A percentile compares a stretch with the other conserved stretches of the same genome.
phyloP scores from a whole-genome alignment of 805 yeast genomes.

The Saccharomyces paradoxus region DNA sequence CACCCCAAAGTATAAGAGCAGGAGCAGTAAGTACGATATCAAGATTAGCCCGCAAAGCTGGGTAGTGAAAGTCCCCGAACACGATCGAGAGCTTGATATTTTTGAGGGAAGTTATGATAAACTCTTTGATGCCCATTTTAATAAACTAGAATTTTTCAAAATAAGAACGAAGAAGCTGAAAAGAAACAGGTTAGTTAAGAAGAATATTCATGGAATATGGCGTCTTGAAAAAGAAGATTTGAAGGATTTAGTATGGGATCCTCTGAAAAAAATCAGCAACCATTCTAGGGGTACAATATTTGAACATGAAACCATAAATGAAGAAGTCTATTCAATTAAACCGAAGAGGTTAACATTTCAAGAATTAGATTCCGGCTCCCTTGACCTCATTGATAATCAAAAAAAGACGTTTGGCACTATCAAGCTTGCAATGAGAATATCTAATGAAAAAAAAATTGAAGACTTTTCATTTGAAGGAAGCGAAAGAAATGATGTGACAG shows the following conservation, averaged over 20 bases:
- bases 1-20: not conserved
- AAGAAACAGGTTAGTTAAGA: not conserved
- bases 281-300: not conserved
- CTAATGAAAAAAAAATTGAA: not conserved
- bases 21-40: not conserved
- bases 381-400: slow-evolving; percentile 12
- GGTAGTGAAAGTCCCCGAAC: not conserved
- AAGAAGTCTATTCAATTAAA: not conserved
- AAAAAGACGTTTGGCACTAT: slow-evolving; percentile 6
- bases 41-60: not conserved
- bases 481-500: not conserved
- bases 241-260: slow-evolving; percentile 17
- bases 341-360: slow-evolving; percentile 1
- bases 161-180: not conserved
- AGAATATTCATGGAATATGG: slow-evolving; percentile 8
- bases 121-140: slow-evolving; percentile 12
- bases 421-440: not conserved
- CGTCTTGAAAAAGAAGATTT: slow-evolving; percentile 7
- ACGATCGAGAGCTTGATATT: not conserved
- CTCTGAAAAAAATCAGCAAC: slow-evolving; percentile 6
- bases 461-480: not conserved
- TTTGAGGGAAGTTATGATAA: slow-evolving; percentile 2
- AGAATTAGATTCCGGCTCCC: slow-evolving; percentile 1
- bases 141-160: slow-evolving; percentile 17
- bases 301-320: not conserved